phyloP scores from a whole-genome alignment of 495 filamentous ascomycete genomes.

The Pseudoneurospora amorphoporcata region DNA sequence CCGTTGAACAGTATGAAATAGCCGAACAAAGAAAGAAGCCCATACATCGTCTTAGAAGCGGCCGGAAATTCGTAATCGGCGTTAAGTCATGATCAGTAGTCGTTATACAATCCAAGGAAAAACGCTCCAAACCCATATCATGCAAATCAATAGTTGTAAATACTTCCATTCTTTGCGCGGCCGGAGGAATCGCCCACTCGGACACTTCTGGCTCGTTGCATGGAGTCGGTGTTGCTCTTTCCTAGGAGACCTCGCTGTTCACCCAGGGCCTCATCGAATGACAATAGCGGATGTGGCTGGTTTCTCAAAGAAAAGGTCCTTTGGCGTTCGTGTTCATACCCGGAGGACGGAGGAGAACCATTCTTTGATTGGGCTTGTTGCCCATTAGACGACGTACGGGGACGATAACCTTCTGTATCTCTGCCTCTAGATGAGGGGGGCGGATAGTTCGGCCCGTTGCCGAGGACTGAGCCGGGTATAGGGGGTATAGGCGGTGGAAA shows the following conservation, averaged over 20 bases:
- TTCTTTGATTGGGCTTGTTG: not conserved
- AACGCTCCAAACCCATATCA: not conserved
- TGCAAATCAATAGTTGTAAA: not conserved
- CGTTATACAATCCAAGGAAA: not conserved
- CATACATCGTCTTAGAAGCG: not conserved
- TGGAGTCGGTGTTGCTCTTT: not conserved
- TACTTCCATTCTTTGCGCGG: not conserved
- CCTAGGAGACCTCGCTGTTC: not conserved
- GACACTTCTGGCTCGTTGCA: not conserved
- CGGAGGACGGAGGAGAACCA: not conserved
- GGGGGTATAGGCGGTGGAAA: not conserved
- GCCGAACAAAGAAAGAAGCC: not conserved
- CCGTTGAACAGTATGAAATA: not conserved
- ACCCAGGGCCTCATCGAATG: not conserved
- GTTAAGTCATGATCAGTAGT: not conserved
- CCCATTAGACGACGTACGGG: not conserved
- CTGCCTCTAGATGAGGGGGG: not conserved
- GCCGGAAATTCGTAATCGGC: not conserved
- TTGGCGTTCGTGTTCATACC: not conserved
- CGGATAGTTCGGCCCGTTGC: not conserved
- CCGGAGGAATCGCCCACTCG: not conserved
- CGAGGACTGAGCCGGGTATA: not conserved
- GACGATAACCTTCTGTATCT: not conserved
- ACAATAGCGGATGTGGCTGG: not conserved
- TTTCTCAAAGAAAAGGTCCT: not conserved